Conservation (phyloP, 352 stramenopile genomes). For the Globisporangium yorkense region DNA sequence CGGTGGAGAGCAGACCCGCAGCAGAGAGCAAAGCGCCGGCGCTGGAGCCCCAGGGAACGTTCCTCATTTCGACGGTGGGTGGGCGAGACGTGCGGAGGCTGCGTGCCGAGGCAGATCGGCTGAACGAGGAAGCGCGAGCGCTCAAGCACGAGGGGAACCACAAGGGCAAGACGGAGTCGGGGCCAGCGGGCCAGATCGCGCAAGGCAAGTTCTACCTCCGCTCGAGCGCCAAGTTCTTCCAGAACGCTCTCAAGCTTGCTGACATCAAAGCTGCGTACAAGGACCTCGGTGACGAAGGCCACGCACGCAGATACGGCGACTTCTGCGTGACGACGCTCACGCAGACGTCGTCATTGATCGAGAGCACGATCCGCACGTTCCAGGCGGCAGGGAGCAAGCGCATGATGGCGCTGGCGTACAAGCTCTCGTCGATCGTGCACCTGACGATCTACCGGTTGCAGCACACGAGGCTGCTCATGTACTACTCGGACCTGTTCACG, state of each 20-base stretch:
- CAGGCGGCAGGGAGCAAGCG: slow-evolving; percentile 51
- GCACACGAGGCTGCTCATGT: slow-evolving; percentile 69
- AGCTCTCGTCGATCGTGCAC: slow-evolving; percentile 73
- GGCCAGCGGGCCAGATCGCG: slow-evolving; percentile 38
- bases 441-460: slow-evolving; percentile 79
- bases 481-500: slow-evolving; percentile 79
- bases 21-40: neutral
- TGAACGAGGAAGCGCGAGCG: slow-evolving; percentile 62
- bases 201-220: slow-evolving; percentile 72
- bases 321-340: slow-evolving; percentile 62
- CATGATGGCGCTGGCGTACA: slow-evolving; percentile 76
- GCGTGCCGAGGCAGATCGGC: slow-evolving; percentile 32
- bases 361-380: slow-evolving; percentile 68
- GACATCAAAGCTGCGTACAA: slow-evolving; percentile 81
- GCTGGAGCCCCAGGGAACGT: slow-evolving; percentile 18
- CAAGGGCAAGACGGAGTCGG: slow-evolving; percentile 35
- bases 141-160: slow-evolving; percentile 83
- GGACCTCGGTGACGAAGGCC: slow-evolving; percentile 53
- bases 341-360: slow-evolving; percentile 75
- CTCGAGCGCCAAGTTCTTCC: slow-evolving; percentile 79
- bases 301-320: slow-evolving; percentile 54
- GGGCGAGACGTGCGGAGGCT: slow-evolving; percentile 49
- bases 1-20: neutral
- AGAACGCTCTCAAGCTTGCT: slow-evolving; percentile 71
- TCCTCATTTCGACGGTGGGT: slow-evolving; percentile 37